Evolutionary conservation across 2,329 filamentous ascomycete genomes (phyloP), one percentile per base, ranked within the genome.

Genomic region (Rhinocladiella mackenziei): DNA sequence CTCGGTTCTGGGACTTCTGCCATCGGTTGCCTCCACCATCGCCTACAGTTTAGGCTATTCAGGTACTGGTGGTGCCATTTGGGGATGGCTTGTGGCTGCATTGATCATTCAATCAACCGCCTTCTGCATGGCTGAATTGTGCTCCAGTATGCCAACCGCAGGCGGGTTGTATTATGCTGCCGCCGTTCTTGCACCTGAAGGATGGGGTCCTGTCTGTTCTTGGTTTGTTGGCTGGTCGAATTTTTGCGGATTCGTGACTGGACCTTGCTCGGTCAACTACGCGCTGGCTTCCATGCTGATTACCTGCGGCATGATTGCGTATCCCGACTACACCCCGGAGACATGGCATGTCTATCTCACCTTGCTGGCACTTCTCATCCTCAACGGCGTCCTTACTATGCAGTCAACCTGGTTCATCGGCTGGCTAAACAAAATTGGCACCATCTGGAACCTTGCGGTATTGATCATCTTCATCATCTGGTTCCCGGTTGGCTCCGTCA

Each of bases 11-110:
- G 65, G 65, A 13, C 59, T 68, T 9, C 45, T 68, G 4, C 65
- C 65, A 7, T 65, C 61, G 3, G 59, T 68, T 29, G 64, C 65
- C 5, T 63, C 62, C 7, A 66, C 63, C 1, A 56, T 68, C 11
- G 37, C 48, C 3, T 67, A 64, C 42, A 60, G 58, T 39, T 54
- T 65, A 5, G 63, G 58, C 3, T 64, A 65, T 52, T 56, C 63
- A 2, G 61, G 62, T 4, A 51, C 56, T 1, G 59, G 56, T 23
- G 61, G 61, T 31, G 53, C 56, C n/a, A 46, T 53, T 8, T 50
- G 58, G 58, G 63, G 63, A 17, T 65, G 61, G 60, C 54, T 64
- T 13, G 51, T 64, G 28, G 56, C 63, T 3, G 56, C 55, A 6
- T 43, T 59, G 13, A 49, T 58, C 33, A 64, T 65, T 17, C 62